Evolutionary conservation across 2,329 filamentous ascomycete genomes (phyloP), one percentile per base, ranked within the genome.

Genomic region (Scedosporium apiospermum): DNA sequence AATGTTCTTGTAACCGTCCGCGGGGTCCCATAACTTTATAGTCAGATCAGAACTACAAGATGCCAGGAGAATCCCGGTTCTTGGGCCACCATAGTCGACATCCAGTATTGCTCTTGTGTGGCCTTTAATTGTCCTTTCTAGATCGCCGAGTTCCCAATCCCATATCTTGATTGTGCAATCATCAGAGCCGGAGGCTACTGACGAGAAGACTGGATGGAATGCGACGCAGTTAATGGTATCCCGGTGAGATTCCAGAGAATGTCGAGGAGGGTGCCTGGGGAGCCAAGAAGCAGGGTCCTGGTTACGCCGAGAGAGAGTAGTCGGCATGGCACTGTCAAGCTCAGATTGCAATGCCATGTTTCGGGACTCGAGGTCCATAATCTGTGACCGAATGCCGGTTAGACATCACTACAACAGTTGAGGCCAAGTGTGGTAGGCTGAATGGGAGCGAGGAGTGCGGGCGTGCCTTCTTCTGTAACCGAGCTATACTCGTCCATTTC

Each of bases 401-500:
- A 42, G 27, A 14, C 14, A 62, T 42, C 41, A 30, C n/a, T 16
- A 5, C 10, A 18, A 23, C 21, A 61, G 65, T 55, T 67, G 62
- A 26, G 64, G 65, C 26, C 41, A 59, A 60, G 51, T 60, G 63
- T 60, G 61, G 58, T 59, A 21, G 46, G 18, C 18, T 62, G 34
- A 16, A 18, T 49, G 27, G 18, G 60, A 27, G 44, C 41, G 58
- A 16, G 30, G 49, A 27, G 38, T 10, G 41, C 14, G 27, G 12
- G 34, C 75, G 60, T 76, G 89, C 91, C 89, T 96, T 98, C 77
- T 96, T 97, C 77, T 98, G 93, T 74, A 98, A 76, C 65, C 93
- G 84, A 70, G 97, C 92, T 30, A 98, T 89, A 70, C 91, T 95
- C 21, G 93, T 98, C 93, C 93, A 98, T 80, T 98, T 98, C 84